Evolutionary conservation across 2,329 filamentous ascomycete genomes (phyloP).

Genomic region (Exserohilum turcica): DNA sequence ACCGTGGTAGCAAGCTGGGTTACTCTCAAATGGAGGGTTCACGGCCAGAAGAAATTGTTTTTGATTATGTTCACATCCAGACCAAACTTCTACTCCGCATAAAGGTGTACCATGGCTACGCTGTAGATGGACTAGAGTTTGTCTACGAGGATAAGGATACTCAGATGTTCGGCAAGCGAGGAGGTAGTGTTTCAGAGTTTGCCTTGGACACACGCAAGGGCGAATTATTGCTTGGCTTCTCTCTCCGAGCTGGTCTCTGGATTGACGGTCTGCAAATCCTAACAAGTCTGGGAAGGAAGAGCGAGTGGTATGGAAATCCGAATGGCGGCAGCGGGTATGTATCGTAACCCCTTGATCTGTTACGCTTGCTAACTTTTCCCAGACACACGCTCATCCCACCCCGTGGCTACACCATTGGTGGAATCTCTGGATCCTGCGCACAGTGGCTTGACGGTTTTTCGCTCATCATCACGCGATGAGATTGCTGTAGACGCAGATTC

Average conservation of each 20-base stretch:
- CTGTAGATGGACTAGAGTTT: conserved; percentile 88
- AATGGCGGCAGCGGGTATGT: conserved; percentile 82
- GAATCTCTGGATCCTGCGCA: conserved; percentile 80
- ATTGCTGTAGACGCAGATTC: not conserved
- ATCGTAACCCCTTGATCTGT: conserved; percentile 48
- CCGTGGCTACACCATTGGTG: conserved; percentile 84
- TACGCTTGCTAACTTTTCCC: conserved; percentile 28
- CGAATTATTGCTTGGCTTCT: conserved; percentile 86
- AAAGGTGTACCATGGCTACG: conserved; percentile 75
- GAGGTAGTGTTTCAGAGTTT: conserved; percentile 74
- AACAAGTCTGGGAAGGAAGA: conserved; percentile 86
- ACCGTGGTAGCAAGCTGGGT: conserved; percentile 75
- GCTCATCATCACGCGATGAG: conserved; percentile 75
- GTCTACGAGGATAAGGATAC: conserved; percentile 84
- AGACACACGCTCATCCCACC: conserved; percentile 90
- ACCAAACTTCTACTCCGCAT: conserved; percentile 77
- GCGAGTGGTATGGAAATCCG: conserved; percentile 81
- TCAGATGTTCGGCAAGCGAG: conserved; percentile 84
- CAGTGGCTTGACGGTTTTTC: conserved; percentile 85
- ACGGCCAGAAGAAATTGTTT: conserved; percentile 72
- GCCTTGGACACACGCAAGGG: conserved; percentile 81
- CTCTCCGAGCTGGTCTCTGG: conserved; percentile 77
- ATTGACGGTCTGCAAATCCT: conserved; percentile 89
- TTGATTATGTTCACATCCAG: conserved; percentile 66
- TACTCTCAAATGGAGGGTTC: conserved; percentile 72